Evolutionary conservation across 192 early-diverging fungal species (phyloP).

Genomic region (Linnemannia schmuckeri): DNA sequence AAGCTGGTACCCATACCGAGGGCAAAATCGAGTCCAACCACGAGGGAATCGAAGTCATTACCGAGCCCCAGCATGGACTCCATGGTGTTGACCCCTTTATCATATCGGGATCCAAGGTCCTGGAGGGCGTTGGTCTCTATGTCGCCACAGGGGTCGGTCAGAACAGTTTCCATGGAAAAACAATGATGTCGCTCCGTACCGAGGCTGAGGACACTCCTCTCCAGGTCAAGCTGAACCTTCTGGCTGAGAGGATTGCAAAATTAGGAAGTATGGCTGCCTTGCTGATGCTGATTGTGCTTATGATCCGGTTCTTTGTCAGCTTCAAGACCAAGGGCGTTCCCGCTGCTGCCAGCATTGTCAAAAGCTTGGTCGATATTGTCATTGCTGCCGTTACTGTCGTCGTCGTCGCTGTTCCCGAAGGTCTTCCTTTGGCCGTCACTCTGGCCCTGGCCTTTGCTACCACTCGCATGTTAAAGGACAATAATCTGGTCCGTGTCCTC

Average conservation of each 20-base stretch:
- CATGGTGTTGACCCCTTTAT: conserved; percentile 82
- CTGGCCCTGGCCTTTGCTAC: conserved; percentile 96
- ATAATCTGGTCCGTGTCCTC: conserved; percentile 96
- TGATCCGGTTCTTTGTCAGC: conserved; percentile 89
- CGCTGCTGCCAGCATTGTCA: conserved; percentile 66
- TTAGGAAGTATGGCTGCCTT: conserved; percentile 88
- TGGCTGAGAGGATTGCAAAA: conserved; percentile 96
- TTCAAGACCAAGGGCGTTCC: conserved; percentile 58
- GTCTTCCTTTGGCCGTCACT: conserved; percentile 97
- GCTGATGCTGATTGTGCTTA: conserved; percentile 87
- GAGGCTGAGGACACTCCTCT: conserved; percentile 92
- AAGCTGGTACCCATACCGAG: not conserved
- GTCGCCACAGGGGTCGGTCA: conserved; percentile 87
- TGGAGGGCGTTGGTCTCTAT: conserved; percentile 90
- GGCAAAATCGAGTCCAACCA: conserved; percentile 48
- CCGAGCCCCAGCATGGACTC: conserved; percentile 28
- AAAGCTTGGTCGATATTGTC: conserved; percentile 80
- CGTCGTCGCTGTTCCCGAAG: conserved; percentile 99
- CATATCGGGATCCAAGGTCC: conserved; percentile 92
- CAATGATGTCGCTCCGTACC: conserved; percentile 88
- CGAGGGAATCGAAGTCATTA: conserved; percentile 34
- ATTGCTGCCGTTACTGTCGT: conserved; percentile 95
- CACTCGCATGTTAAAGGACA: conserved; percentile 95
- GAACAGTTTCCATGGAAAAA: conserved; percentile 90
- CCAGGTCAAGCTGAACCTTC: conserved; percentile 87